Conservation (phyloP, 768 basidiomycete genomes). For the Leucocoprinus birnbaumii region DNA sequence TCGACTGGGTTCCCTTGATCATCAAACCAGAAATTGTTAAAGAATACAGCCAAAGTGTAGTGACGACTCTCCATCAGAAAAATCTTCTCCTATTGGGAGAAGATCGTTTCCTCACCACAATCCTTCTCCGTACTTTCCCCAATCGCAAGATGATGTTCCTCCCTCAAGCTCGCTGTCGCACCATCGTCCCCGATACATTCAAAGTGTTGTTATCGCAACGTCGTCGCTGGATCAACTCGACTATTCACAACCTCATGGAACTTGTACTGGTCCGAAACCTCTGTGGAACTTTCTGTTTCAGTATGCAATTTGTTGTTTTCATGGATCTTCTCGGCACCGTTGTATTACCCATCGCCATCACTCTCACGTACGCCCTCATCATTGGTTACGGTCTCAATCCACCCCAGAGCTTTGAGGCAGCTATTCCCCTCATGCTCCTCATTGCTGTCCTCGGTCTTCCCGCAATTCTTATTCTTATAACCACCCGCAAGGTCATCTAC, state of each 20-base stretch:
- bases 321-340: slow-evolving; percentile 93
- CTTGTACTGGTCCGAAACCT: slow-evolving; percentile 94
- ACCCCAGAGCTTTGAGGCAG: slow-evolving; percentile 83
- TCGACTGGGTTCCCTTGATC: slow-evolving; percentile 97
- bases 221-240: slow-evolving; percentile 99
- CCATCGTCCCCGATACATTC: slow-evolving; percentile 96
- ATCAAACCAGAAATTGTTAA: slow-evolving; percentile 96
- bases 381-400: slow-evolving; percentile 78
- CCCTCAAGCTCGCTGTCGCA: slow-evolving; percentile 92
- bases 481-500: slow-evolving; percentile 93
- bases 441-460: slow-evolving; percentile 92
- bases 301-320: slow-evolving; percentile 99
- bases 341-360: slow-evolving; percentile 92
- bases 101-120: slow-evolving; percentile 97
- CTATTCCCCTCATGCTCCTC: slow-evolving; percentile 90
- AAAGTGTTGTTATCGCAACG: slow-evolving; percentile 91
- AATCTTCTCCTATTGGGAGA: slow-evolving; percentile 95
- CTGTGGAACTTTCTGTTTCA: slow-evolving; percentile 99
- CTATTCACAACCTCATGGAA: slow-evolving; percentile 99
- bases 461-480: slow-evolving; percentile 87
- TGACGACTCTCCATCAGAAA: slow-evolving; percentile 95
- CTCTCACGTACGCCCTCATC: slow-evolving; percentile 85
- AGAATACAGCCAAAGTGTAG: slow-evolving; percentile 93
- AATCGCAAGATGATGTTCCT: slow-evolving; percentile 99
- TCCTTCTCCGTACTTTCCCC: slow-evolving; percentile 94